Conservation (phyloP, 805 yeast species). For the Ogataea pini region DNA sequence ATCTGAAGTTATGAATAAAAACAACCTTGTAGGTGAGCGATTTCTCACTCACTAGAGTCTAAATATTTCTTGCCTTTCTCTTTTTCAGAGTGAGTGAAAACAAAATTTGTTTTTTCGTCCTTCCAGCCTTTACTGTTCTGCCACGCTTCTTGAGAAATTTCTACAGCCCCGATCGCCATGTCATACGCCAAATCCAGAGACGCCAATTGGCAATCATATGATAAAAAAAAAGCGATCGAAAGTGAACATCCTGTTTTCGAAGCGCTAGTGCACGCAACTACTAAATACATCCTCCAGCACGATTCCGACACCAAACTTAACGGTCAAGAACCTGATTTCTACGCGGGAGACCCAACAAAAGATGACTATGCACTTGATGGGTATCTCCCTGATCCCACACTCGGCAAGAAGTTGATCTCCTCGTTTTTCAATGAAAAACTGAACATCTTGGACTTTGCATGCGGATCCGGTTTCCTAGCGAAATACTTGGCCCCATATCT, state of each 20-base stretch:
- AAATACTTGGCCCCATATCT: constrained; percentile 36
- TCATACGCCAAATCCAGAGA: constrained; percentile 14
- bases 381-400: constrained; percentile 2
- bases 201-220: constrained; percentile 15
- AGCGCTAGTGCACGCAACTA: constrained; percentile 7
- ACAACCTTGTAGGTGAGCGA: too few relatives aligned
- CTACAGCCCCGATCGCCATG: too few relatives aligned
- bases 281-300: constrained; percentile 13
- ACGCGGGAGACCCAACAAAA: constrained; percentile 5
- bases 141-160: too few relatives aligned
- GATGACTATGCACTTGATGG: constrained; percentile 6
- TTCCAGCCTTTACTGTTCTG: too few relatives aligned
- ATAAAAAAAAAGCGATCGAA: constrained; percentile 6
- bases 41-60: too few relatives aligned
- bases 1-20: too few relatives aligned
- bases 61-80: too few relatives aligned
- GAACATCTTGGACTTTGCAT: constrained; percentile 42
- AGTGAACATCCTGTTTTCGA: constrained; percentile 12
- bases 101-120: too few relatives aligned
- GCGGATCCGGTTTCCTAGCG: constrained; percentile 44
- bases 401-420: neutral
- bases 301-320: constrained; percentile 2
- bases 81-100: too few relatives aligned
- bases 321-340: neutral
- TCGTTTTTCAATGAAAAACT: constrained; percentile 14